Percentiles rank a stretch among this genome's conserved stretches.
Conservation (phyloP, 805 yeast species). For the Starmerella ratchasimensis region DNA sequence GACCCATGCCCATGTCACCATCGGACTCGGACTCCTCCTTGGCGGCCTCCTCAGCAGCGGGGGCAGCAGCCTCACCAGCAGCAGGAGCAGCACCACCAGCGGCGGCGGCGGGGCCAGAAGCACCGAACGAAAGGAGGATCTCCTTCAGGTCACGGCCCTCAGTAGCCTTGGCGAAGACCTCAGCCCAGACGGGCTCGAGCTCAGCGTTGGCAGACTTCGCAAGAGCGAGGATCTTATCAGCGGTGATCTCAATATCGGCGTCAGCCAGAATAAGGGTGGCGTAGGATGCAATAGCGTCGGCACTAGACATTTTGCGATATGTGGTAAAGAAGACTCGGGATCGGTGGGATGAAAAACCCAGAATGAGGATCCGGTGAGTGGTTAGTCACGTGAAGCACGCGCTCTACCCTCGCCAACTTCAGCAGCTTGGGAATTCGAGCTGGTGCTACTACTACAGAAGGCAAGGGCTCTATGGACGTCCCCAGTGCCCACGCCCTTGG, state of each 20-base stretch:
- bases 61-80: conserved; percentile 49
- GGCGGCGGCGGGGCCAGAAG: conserved; percentile 86
- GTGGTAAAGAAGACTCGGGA: background rate
- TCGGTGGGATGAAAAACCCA: conserved; percentile 6
- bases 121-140: conserved; percentile 46
- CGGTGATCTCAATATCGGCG: conserved; percentile 72
- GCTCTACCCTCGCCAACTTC: background rate
- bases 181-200: conserved; percentile 68
- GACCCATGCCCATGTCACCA: conserved; percentile 90
- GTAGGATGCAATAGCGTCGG: conserved; percentile 81
- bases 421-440: no score
- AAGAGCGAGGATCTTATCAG: conserved; percentile 63
- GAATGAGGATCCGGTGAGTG: conserved; percentile 2
- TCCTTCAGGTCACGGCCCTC: conserved; percentile 76
- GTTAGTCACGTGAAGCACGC: conserved; percentile 1
- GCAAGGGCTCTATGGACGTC: no score
- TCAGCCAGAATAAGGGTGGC: conserved; percentile 91
- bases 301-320: conserved; percentile 48
- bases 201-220: conserved; percentile 46
- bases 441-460: no score
- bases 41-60: conserved; percentile 53
- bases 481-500: no score
- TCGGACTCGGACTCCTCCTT: conserved; percentile 54
- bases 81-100: conserved; percentile 84
- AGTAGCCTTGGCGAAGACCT: conserved; percentile 72